These are phyloP conservation scores for Neurospora sp. DNA, from an alignment of 495 filamentous ascomycete genomes.

Conservation along the genomic window DNA sequence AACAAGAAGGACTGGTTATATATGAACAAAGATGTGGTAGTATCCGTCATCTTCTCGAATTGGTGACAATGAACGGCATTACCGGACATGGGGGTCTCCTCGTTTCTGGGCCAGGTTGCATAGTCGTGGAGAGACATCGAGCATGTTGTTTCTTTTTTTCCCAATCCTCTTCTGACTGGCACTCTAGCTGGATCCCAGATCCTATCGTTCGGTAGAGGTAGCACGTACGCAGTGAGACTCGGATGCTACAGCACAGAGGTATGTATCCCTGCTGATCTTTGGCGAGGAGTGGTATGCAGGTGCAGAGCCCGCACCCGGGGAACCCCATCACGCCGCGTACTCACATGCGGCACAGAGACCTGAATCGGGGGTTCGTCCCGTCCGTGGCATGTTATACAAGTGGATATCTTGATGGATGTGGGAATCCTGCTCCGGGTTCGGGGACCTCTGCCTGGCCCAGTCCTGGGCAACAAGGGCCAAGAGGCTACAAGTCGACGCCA, in stretches of 20 bases:
- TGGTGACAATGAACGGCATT: background rate
- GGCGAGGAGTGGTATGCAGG: background rate
- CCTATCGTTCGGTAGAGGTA: background rate
- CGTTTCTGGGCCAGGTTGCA: background rate
- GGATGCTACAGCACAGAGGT: background rate
- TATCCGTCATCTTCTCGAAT: background rate
- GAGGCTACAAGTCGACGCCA: background rate
- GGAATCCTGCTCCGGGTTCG: background rate
- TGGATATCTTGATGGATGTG: background rate
- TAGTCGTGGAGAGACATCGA: background rate
- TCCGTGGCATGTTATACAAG: background rate
- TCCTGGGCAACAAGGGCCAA: background rate
- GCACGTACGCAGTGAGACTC: background rate
- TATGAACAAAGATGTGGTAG: slow-evolving; percentile 4
- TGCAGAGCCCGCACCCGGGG: background rate
- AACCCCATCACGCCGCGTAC: background rate
- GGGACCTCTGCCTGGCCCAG: background rate
- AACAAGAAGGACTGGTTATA: slow-evolving; percentile 4
- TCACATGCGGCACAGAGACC: background rate
- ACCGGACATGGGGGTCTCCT: background rate
- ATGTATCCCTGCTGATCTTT: background rate
- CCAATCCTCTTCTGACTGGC: background rate
- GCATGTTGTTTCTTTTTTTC: background rate
- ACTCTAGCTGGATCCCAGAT: background rate
- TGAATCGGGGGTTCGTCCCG: background rate